Evolutionary conservation across 768 basidiomycete genomes (phyloP).

Genomic region (Rickenella mellea): DNA sequence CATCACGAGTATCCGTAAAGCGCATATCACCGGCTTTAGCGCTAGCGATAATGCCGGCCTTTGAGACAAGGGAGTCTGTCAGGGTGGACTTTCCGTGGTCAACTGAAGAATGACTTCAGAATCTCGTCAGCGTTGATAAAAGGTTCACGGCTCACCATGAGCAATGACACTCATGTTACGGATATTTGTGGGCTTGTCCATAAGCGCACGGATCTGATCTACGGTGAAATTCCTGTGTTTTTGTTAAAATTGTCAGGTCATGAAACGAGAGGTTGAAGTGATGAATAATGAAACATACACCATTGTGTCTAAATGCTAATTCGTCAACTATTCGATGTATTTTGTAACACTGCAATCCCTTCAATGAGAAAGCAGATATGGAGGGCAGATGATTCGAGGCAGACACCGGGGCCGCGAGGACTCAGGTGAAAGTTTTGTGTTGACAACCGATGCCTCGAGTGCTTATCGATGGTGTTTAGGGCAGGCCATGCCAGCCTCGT

Average conservation of each 20-base stretch:
- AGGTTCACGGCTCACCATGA: slow-evolving; percentile 49
- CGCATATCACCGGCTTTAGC: slow-evolving; percentile 95
- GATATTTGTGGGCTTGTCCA: slow-evolving; percentile 88
- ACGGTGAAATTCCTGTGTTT: slow-evolving; percentile 75
- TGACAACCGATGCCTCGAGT: slow-evolving; percentile 5
- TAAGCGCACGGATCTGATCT: slow-evolving; percentile 81
- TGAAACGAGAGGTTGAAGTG: slow-evolving; percentile 12
- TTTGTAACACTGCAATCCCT: no score
- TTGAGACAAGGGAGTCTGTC: slow-evolving; percentile 96
- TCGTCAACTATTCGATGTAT: no score
- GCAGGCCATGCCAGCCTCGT: no score
- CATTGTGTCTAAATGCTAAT: slow-evolving; percentile 61
- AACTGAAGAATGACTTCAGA: slow-evolving; percentile 39
- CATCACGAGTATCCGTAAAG: slow-evolving; percentile 93
- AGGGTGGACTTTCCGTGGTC: slow-evolving; percentile 99
- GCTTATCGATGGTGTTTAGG: slow-evolving; percentile 40
- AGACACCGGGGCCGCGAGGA: slow-evolving; percentile 19
- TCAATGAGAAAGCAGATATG: slow-evolving; percentile 6
- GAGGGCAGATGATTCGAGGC: slow-evolving; percentile 13
- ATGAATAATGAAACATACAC: slow-evolving; percentile 49
- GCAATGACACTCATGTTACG: slow-evolving; percentile 94
- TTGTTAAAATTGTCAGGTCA: slow-evolving; percentile 12
- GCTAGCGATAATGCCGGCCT: slow-evolving; percentile 96
- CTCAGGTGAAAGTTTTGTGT: slow-evolving; percentile 17
- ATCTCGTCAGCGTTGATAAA: slow-evolving; percentile 7